Percentiles rank a stretch among this genome's conserved stretches.
Conservation (phyloP, 2,329 filamentous ascomycete genomes). For the Fusarium sp. region DNA sequence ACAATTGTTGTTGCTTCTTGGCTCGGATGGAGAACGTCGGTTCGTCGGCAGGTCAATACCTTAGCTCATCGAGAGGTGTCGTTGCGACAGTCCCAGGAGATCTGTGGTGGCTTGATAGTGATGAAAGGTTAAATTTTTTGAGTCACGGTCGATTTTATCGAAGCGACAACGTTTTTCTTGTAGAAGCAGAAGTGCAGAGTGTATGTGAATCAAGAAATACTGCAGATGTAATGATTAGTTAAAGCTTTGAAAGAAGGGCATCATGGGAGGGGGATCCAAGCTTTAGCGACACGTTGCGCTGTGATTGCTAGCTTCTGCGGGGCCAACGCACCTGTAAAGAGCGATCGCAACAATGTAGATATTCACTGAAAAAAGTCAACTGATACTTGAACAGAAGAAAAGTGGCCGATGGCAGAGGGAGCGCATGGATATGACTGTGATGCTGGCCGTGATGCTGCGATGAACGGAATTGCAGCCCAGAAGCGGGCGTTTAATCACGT, state of each 20-base stretch:
- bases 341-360: constrained; percentile 45
- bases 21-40: constrained; percentile 15
- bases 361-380: constrained; percentile 50
- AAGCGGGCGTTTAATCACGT: constrained; percentile 39
- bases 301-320: constrained; percentile 24
- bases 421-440: constrained; percentile 32
- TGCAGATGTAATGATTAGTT: constrained; percentile 41
- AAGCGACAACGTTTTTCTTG: constrained; percentile 11
- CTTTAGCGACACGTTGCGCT: constrained; percentile 42
- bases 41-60: constrained; percentile 39
- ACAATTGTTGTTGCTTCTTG: constrained; percentile 22
- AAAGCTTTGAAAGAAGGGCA: constrained; percentile 40
- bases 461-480: constrained; percentile 27
- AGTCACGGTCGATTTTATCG: constrained; percentile 20
- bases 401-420: constrained; percentile 48
- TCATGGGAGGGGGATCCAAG: constrained; percentile 42
- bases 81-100: constrained; percentile 24
- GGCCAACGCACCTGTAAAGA: constrained; percentile 47
- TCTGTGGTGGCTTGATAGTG: constrained; percentile 8
- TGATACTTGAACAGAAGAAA: constrained; percentile 52
- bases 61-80: constrained; percentile 41
- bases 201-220: constrained; percentile 38
- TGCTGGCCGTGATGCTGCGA: constrained; percentile 38
- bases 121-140: constrained; percentile 3
- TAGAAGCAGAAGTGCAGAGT: constrained; percentile 25